Base-by-base conservation (phyloP, 306 rosid genomes). In the Rubus idaeus region DNA sequence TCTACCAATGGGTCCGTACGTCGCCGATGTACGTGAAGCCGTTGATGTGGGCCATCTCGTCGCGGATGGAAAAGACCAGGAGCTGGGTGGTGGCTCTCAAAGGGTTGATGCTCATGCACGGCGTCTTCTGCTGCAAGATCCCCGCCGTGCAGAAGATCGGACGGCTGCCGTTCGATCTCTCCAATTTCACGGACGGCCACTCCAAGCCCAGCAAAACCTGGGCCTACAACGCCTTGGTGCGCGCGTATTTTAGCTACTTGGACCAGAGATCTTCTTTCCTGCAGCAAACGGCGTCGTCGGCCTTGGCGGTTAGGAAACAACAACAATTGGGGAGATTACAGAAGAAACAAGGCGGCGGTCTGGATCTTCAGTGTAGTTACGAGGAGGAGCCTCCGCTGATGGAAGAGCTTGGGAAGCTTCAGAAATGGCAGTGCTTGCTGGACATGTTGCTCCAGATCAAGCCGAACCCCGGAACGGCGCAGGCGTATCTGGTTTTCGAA, bases 81-180 rank as follows among this genome's bases (percentile, higher is more conserved):
- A 77, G 82, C 11, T 95, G 98, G 98, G 81, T 81, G 1, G 96
- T 95, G 5, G 97, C 97, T 0, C 84, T 95, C 1, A 95, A 95
- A 67, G 98, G 98, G 4, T 76, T 95, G 53, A 95, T 95, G 90
- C 95, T 95, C 50, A 87, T 95, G 46, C 98, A 95, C 63, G 97
- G 93, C 23, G 58, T 95, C 68, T 86, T 87, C 77, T 91, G 90
- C 12, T 84, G 80, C 50, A 83, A 88, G 12, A 37, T 87, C 66
- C 86, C 90, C 0, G 44, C 67, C 26, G 76, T 89, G 1, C 90
- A 89, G 20, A 66, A 37, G 20, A 80, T 92, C 47, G 96, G 95
- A 11, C 78, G 93, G 65, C 73, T 92, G 7, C 97, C 97, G 0
- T 95, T 95, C 41, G 96, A 95, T 64, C 77, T 92, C 0, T 89